These are phyloP conservation scores for Taphrina flavorubra DNA, from an alignment of 1,139 yeast genomes.

Conservation along the genomic window DNA sequence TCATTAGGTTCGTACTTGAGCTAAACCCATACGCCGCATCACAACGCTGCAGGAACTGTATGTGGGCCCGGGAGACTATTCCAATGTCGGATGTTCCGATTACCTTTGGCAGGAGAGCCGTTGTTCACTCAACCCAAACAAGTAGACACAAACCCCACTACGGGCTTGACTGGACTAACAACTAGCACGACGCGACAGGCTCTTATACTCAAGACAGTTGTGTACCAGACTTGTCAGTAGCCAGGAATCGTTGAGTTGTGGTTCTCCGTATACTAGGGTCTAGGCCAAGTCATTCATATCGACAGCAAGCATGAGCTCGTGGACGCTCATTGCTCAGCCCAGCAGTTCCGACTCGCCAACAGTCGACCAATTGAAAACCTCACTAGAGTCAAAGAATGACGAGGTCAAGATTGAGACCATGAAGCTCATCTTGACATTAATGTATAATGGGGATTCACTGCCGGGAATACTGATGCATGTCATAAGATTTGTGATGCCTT, in stretches of 20 bases:
- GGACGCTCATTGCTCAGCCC: constrained; percentile 39
- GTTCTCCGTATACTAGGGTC: too few species aligned
- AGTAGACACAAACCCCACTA: constrained; percentile 4
- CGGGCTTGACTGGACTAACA: background rate
- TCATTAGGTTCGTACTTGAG: too few species aligned
- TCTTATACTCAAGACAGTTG: background rate
- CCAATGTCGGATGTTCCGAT: background rate
- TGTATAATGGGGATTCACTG: constrained; percentile 92
- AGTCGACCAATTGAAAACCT: constrained; percentile 73
- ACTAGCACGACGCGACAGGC: constrained; percentile 11
- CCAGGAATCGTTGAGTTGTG: too few species aligned
- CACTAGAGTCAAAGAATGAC: constrained; percentile 88
- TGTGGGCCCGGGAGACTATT: too few species aligned
- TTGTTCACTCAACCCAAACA: constrained; percentile 5
- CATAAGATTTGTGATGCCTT: constrained; percentile 96
- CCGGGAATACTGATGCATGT: constrained; percentile 92
- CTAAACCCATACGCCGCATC: too few species aligned
- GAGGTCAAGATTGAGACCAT: constrained; percentile 86
- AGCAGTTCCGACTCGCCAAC: constrained; percentile 61
- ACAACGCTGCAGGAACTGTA: background rate
- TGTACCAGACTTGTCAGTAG: too few species aligned
- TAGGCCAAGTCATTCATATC: background rate
- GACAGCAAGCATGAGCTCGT: constrained; percentile 25
- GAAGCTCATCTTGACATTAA: constrained; percentile 82
- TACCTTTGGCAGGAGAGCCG: background rate